Evolutionary conservation across 208 protist species (phyloP).

Genomic region (Strigomonas culicis): DNA sequence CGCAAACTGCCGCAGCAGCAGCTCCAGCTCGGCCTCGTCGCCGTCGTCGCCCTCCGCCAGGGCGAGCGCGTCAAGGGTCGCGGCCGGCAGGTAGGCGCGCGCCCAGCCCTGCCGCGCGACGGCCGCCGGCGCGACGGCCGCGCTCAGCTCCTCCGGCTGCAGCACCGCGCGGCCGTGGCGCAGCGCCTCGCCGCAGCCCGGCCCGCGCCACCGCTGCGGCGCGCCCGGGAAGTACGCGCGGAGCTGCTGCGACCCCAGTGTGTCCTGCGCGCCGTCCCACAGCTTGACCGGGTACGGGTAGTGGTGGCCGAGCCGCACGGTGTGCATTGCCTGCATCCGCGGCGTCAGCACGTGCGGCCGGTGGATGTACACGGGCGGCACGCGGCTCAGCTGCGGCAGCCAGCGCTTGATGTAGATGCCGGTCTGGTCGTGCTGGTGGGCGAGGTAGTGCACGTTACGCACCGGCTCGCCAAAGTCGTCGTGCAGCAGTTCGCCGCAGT

Average conservation of each 20-base stretch:
- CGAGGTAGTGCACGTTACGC: constrained; percentile 71
- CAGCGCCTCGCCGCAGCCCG: constrained; percentile 71
- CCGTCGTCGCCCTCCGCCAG: background rate
- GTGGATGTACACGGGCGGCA: constrained; percentile 88
- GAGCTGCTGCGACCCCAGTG: constrained; percentile 39
- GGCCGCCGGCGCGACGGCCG: constrained; percentile 22
- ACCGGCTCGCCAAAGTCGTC: constrained; percentile 86
- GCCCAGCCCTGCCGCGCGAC: constrained; percentile 31
- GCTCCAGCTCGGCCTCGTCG: constrained; percentile 12
- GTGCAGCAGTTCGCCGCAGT: constrained; percentile 64
- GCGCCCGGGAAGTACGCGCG: constrained; percentile 51
- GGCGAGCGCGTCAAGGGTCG: constrained; percentile 21
- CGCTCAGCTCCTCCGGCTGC: constrained; percentile 55
- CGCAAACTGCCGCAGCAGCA: background rate
- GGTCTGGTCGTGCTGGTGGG: constrained; percentile 85
- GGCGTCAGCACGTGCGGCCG: constrained; percentile 81
- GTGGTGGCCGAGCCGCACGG: constrained; percentile 68
- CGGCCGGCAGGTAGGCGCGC: constrained; percentile 28
- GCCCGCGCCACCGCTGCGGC: constrained; percentile 20
- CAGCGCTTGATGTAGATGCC: constrained; percentile 91
- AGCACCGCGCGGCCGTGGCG: constrained; percentile 60
- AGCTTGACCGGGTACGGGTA: constrained; percentile 91
- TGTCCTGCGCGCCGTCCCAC: constrained; percentile 77
- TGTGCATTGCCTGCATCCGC: constrained; percentile 88
- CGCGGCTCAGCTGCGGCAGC: constrained; percentile 81